These are phyloP conservation scores for Mycena epipterygia DNA, from an alignment of 768 basidiomycete genomes.

Conservation along the genomic window DNA sequence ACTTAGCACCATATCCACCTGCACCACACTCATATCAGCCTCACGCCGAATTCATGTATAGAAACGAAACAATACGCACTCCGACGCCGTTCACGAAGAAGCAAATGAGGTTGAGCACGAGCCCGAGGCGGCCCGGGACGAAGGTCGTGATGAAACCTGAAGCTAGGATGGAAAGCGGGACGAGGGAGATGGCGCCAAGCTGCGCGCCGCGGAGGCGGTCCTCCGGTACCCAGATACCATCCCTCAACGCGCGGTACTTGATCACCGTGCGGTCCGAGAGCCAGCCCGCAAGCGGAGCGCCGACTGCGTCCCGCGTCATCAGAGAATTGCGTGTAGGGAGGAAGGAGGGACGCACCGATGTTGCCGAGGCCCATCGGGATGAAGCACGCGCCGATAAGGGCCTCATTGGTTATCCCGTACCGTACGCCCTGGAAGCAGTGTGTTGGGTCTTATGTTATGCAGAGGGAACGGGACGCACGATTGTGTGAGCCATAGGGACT, in stretches of 20 bases:
- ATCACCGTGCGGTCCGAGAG: slow-evolving; percentile 59
- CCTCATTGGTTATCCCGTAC: slow-evolving; percentile 70
- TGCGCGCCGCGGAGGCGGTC: slow-evolving; percentile 61
- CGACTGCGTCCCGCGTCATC: slow-evolving; percentile 46
- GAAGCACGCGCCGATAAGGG: slow-evolving; percentile 71
- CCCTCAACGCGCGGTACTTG: slow-evolving; percentile 52
- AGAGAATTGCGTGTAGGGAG: background rate
- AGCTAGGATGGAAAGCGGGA: slow-evolving; percentile 58
- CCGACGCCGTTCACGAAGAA: slow-evolving; percentile 77
- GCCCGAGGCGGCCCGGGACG: slow-evolving; percentile 9
- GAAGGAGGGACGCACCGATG: slow-evolving; percentile 60
- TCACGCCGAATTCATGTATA: background rate
- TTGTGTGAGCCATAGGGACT: slow-evolving; percentile 74
- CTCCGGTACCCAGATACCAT: slow-evolving; percentile 63
- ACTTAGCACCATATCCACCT: slow-evolving; percentile 71
- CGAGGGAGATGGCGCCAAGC: slow-evolving; percentile 53
- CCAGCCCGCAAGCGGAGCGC: slow-evolving; percentile 60
- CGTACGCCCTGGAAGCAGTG: slow-evolving; percentile 61
- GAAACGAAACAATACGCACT: slow-evolving; percentile 50
- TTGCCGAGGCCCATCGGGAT: slow-evolving; percentile 72
- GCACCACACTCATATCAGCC: background rate
- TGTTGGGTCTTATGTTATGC: background rate
- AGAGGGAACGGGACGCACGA: slow-evolving; percentile 57
- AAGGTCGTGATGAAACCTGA: slow-evolving; percentile 49
- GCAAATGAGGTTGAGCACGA: slow-evolving; percentile 15